These are phyloP conservation scores for Aspergillus udagawae DNA, from an alignment of 2,329 filamentous ascomycete species.

Conservation along the genomic window DNA sequence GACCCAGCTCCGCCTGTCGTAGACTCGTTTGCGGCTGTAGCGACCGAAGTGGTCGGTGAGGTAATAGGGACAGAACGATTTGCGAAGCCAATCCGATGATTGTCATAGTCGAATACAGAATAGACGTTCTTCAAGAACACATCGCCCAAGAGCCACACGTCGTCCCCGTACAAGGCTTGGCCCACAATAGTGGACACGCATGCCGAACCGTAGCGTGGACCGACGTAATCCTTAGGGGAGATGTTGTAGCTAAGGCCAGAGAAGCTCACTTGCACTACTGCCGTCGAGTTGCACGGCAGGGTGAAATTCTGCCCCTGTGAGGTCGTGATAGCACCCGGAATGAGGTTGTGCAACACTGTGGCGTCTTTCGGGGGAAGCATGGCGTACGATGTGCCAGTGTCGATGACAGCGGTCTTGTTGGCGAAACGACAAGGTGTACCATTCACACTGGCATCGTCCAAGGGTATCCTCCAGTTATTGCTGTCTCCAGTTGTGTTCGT, in stretches of 20 bases:
- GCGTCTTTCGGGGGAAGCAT: conserved; percentile 68
- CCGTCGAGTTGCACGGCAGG: conserved; percentile 67
- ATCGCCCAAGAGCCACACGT: conserved; percentile 76
- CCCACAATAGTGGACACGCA: conserved; percentile 72
- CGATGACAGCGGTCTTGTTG: conserved; percentile 65
- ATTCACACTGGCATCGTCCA: conserved; percentile 63
- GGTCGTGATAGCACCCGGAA: conserved; percentile 58
- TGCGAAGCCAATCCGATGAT: conserved; percentile 37
- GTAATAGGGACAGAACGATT: conserved; percentile 11
- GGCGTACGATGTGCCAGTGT: conserved; percentile 78
- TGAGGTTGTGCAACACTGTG: conserved; percentile 60
- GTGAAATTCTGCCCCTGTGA: conserved; percentile 61
- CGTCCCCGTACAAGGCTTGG: conserved; percentile 58
- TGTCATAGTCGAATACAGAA: conserved; percentile 73
- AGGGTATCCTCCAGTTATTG: conserved; percentile 68
- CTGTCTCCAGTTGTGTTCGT: conserved; percentile 49
- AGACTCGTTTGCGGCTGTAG: conserved; percentile 1
- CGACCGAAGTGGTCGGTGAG: conserved; percentile 13
- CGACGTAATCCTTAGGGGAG: conserved; percentile 67
- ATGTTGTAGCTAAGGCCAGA: conserved; percentile 64
- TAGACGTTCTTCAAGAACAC: conserved; percentile 90
- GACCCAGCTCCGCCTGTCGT: background rate
- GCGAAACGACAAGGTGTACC: conserved; percentile 54
- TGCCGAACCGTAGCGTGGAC: conserved; percentile 26
- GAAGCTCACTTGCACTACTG: conserved; percentile 62